phyloP scores from a whole-genome alignment of 2,329 filamentous ascomycete species.

The Pestalotiopsis sp. region DNA sequence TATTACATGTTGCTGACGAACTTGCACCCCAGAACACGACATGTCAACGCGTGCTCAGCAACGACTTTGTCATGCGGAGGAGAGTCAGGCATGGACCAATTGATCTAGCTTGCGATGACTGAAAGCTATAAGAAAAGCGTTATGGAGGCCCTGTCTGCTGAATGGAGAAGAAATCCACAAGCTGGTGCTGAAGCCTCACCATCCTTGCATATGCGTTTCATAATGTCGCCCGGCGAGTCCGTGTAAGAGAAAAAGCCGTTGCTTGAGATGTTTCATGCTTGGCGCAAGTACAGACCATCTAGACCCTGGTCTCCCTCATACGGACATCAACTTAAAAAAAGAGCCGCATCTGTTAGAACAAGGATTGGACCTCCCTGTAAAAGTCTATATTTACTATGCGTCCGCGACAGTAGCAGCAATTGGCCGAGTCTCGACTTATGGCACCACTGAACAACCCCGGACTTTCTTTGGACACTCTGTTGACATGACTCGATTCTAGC shows the following conservation, averaged over 20 bases:
- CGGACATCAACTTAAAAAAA: not conserved
- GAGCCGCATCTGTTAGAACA: conserved; percentile 2
- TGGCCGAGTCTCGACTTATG: not conserved
- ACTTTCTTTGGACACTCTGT: not conserved
- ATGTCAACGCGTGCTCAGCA: not conserved
- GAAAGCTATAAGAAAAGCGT: not conserved
- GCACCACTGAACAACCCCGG: not conserved
- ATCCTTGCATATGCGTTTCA: conserved; percentile 7
- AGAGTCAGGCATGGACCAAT: not conserved
- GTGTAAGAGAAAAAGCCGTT: not conserved
- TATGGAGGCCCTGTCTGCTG: not conserved
- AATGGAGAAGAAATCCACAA: not conserved
- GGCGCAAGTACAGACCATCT: not conserved
- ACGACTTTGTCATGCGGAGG: not conserved
- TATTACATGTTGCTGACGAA: not conserved
- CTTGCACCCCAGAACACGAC: not conserved
- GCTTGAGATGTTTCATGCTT: conserved; percentile 8
- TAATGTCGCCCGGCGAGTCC: not conserved
- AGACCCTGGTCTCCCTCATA: not conserved
- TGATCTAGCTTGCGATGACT: not conserved
- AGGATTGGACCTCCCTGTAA: not conserved
- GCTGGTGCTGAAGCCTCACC: not conserved
- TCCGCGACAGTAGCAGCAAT: not conserved
- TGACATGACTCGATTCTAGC: conserved; percentile 2
- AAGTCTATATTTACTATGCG: not conserved